A percentile compares a stretch with the other conserved stretches of the same genome.
Conservation (phyloP, 2,329 filamentous ascomycete genomes). For the Aspergillus clavatus region DNA sequence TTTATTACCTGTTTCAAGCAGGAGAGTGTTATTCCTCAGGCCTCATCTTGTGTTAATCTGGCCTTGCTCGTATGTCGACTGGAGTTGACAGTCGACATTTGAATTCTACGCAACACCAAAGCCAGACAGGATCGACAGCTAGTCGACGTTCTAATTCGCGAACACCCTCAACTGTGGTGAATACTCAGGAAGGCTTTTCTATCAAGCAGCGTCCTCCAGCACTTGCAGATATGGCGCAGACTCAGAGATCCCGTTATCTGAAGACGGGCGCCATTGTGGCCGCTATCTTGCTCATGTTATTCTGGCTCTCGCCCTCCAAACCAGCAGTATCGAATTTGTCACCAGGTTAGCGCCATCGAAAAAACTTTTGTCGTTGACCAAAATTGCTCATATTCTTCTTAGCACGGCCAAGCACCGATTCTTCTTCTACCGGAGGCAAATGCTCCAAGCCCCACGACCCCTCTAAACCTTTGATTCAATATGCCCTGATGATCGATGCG, state of each 20-base stretch:
- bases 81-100: slow-evolving; percentile 47
- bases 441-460: slow-evolving; percentile 80
- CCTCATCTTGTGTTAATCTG: slow-evolving; percentile 16
- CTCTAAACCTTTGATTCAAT: slow-evolving; percentile 91
- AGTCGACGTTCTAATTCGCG: slow-evolving; percentile 53
- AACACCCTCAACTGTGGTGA: slow-evolving; percentile 41
- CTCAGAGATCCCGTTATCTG: slow-evolving; percentile 55
- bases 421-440: slow-evolving; percentile 61
- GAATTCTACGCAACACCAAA: slow-evolving; percentile 51
- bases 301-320: slow-evolving; percentile 47
- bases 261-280: slow-evolving; percentile 59
- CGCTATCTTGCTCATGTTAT: slow-evolving; percentile 54
- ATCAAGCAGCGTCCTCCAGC: slow-evolving; percentile 33
- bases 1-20: slow-evolving; percentile 9
- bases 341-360: slow-evolving; percentile 19
- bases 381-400: not conserved
- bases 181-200: slow-evolving; percentile 44
- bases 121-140: slow-evolving; percentile 42
- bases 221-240: slow-evolving; percentile 55
- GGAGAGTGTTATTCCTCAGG: slow-evolving; percentile 14
- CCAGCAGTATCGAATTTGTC: slow-evolving; percentile 20
- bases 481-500: slow-evolving; percentile 97
- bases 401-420: slow-evolving; percentile 14
- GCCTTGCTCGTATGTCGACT: slow-evolving; percentile 51
- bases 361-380: not conserved